A percentile compares a stretch with the other conserved stretches of the same genome.
phyloP scores from a whole-genome alignment of 2,329 filamentous ascomycete species.

The Stylonectria norvegica region DNA sequence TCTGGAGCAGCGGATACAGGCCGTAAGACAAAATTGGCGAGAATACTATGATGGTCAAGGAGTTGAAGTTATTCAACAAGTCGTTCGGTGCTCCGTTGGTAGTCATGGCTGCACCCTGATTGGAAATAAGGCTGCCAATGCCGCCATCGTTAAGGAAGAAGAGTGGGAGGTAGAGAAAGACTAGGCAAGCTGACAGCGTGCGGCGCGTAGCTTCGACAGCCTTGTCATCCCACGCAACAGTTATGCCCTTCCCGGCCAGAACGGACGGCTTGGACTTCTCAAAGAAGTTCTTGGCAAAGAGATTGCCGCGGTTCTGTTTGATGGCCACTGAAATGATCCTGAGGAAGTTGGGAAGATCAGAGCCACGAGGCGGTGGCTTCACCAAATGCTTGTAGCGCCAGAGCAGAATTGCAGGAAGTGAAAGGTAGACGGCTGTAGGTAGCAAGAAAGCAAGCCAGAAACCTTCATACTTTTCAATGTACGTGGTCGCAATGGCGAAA shows the following conservation, averaged over 20 bases:
- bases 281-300: constrained; percentile 50
- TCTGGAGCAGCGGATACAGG: constrained; percentile 56
- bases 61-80: constrained; percentile 57
- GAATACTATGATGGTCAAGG: constrained; percentile 55
- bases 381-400: constrained; percentile 56
- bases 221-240: constrained; percentile 55
- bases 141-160: constrained; percentile 40
- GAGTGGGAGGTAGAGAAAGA: constrained; percentile 42
- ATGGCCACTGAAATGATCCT: constrained; percentile 20
- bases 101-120: constrained; percentile 38
- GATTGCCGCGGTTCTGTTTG: constrained; percentile 32
- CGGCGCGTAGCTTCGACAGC: constrained; percentile 65
- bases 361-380: constrained; percentile 59
- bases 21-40: constrained; percentile 26
- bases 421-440: constrained; percentile 57
- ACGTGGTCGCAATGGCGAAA: constrained; percentile 49
- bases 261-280: constrained; percentile 59
- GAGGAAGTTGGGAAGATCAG: constrained; percentile 58
- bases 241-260: constrained; percentile 47
- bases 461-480: constrained; percentile 50
- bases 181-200: constrained; percentile 39
- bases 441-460: constrained; percentile 49
- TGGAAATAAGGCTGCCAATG: constrained; percentile 38
- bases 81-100: constrained; percentile 57
- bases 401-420: constrained; percentile 56